A percentile compares a stretch with the other conserved stretches of the same genome.
These are phyloP conservation scores for Nothophytophthora sp. DNA, from an alignment of 352 stramenopile genomes.

Conservation along the genomic window DNA sequence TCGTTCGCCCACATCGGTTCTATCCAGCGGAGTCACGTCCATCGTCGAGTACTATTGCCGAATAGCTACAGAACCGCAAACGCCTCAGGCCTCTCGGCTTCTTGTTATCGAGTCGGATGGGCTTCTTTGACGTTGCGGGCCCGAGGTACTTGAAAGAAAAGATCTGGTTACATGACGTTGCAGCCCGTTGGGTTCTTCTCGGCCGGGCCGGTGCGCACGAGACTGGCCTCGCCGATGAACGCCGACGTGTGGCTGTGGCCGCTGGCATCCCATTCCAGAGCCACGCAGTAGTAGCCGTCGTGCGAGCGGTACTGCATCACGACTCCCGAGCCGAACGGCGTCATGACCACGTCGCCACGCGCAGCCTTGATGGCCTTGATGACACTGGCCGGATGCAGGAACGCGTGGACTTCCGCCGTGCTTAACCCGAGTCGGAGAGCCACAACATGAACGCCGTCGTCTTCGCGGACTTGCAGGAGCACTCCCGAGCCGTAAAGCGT, in stretches of 20 bases:
- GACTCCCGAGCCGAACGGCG: slow-evolving; percentile 74
- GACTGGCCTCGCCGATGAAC: slow-evolving; percentile 55
- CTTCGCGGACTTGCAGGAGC: slow-evolving; percentile 53
- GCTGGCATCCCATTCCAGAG: slow-evolving; percentile 64
- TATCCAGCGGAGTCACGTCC: too few relatives aligned
- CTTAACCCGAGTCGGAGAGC: slow-evolving; percentile 54
- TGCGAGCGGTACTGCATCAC: slow-evolving; percentile 63
- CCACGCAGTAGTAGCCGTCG: slow-evolving; percentile 73
- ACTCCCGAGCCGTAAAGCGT: slow-evolving; percentile 72
- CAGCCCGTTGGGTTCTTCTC: slow-evolving; percentile 68
- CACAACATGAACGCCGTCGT: slow-evolving; percentile 75
- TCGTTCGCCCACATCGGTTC: too few relatives aligned
- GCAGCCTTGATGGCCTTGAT: slow-evolving; percentile 59
- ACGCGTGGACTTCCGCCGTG: slow-evolving; percentile 55
- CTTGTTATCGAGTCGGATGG: too few relatives aligned
- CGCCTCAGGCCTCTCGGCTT: too few relatives aligned
- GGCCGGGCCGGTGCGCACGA: slow-evolving; percentile 53
- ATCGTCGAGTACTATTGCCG: too few relatives aligned
- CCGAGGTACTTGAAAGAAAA: too few relatives aligned
- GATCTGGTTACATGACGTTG: slow-evolving; percentile 64
- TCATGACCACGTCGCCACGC: slow-evolving; percentile 77
- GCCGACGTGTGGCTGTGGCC: slow-evolving; percentile 57
- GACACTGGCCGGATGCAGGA: slow-evolving; percentile 60
- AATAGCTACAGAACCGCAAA: too few relatives aligned
- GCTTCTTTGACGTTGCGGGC: too few relatives aligned